Percentiles rank a stretch among this genome's conserved stretches.
Conservation (phyloP, 1,139 yeast species). For the Yamadazyma diddensiae region DNA sequence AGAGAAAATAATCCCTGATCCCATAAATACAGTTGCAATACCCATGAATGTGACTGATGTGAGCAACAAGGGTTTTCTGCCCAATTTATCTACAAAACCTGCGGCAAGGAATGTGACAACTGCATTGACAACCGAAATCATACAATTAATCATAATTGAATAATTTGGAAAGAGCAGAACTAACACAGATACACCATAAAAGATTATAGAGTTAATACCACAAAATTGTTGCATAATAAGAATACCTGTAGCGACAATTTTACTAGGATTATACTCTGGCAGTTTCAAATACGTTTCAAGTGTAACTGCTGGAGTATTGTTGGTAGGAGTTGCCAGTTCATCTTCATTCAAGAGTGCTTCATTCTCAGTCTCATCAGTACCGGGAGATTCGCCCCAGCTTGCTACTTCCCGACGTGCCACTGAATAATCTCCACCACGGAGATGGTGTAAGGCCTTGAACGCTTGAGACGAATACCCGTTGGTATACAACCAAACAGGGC, state of each 20-base stretch:
- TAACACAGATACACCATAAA: slow-evolving; percentile 86
- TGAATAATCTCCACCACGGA: slow-evolving; percentile 43
- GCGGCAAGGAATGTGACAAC: slow-evolving; percentile 72
- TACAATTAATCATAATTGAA: slow-evolving; percentile 68
- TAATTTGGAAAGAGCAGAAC: slow-evolving; percentile 64
- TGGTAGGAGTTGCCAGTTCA: slow-evolving; percentile 4
- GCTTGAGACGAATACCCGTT: slow-evolving; percentile 34
- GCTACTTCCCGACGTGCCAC: slow-evolving; percentile 36
- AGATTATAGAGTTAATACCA: slow-evolving; percentile 88
- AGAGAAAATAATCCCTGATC: slow-evolving; percentile 56
- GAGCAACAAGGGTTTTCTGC: slow-evolving; percentile 71
- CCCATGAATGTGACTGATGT: slow-evolving; percentile 72
- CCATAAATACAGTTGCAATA: slow-evolving; percentile 58
- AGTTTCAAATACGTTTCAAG: slow-evolving; percentile 47
- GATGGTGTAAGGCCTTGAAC: slow-evolving; percentile 30
- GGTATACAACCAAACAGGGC: slow-evolving; percentile 76
- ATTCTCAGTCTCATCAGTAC: slow-evolving; percentile 7
- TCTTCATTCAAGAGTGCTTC: slow-evolving; percentile 15
- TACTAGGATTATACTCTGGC: slow-evolving; percentile 53
- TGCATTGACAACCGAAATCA: slow-evolving; percentile 71
- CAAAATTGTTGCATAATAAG: slow-evolving; percentile 88
- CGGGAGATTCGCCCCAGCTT: slow-evolving; percentile 25
- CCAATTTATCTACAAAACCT: slow-evolving; percentile 65
- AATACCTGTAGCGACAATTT: slow-evolving; percentile 66
- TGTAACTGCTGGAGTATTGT: slow-evolving; percentile 18